A percentile compares a stretch with the other conserved stretches of the same genome.
phyloP scores from a whole-genome alignment of 208 protist genomes.

The Trypanosomatidae sp. region DNA sequence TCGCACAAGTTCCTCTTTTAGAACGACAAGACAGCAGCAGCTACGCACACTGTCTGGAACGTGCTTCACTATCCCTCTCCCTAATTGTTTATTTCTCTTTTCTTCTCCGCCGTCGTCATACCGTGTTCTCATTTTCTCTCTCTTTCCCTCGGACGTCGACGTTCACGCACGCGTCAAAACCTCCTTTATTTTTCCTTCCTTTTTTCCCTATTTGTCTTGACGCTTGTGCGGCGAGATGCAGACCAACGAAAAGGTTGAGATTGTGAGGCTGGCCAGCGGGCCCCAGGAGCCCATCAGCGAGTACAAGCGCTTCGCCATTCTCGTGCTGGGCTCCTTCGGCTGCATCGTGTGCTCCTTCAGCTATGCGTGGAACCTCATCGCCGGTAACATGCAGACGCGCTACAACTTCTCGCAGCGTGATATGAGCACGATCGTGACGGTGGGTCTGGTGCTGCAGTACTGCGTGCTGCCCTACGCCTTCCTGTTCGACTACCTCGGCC shows the following conservation, averaged over 20 bases:
- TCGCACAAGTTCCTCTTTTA: too few species aligned
- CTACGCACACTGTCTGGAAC: too few species aligned
- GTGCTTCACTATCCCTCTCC: too few species aligned
- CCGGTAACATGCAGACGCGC: constrained; percentile 29
- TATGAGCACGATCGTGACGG: constrained; percentile 55
- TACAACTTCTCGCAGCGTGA: constrained; percentile 40
- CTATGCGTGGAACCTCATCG: constrained; percentile 62
- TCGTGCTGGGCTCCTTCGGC: constrained; percentile 43
- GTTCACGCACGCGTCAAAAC: not conserved
- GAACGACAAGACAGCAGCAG: too few species aligned
- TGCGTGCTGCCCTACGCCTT: constrained; percentile 54
- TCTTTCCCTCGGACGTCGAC: too few species aligned
- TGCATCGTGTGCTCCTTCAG: constrained; percentile 33
- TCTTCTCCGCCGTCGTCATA: too few species aligned
- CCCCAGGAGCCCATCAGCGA: constrained; percentile 42
- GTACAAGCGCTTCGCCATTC: constrained; percentile 38
- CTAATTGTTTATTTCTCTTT: too few species aligned
- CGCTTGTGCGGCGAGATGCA: constrained; percentile 3
- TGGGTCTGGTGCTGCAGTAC: constrained; percentile 40
- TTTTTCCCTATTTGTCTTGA: too few species aligned
- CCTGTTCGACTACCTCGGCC: constrained; percentile 58
- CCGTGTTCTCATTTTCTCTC: too few species aligned
- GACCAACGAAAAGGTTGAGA: constrained; percentile 5
- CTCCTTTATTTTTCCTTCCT: too few species aligned
- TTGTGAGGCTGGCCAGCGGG: constrained; percentile 22